A percentile compares a stretch with the other conserved stretches of the same genome.
Evolutionary conservation across 768 basidiomycete genomes (phyloP).

Genomic region (Pleurotus ostreatus): DNA sequence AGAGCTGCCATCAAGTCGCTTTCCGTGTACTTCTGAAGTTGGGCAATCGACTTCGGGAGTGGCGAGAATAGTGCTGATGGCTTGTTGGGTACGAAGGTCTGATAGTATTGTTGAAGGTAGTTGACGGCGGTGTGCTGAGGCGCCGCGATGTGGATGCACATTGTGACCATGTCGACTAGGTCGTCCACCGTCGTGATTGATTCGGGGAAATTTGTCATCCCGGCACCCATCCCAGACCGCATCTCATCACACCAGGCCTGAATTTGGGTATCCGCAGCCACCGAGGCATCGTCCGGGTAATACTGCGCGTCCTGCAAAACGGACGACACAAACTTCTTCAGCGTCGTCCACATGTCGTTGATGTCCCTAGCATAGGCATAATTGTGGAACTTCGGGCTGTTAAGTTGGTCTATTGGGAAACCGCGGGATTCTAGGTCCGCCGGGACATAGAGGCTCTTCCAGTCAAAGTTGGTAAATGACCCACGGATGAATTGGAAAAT

Average conservation of each 20-base stretch:
- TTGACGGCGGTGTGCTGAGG: conserved; percentile 30
- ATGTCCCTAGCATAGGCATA: conserved; percentile 24
- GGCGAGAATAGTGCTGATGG: conserved; percentile 22
- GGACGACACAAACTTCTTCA: conserved; percentile 20
- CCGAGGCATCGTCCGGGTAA: conserved; percentile 16
- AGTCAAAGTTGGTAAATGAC: conserved; percentile 21
- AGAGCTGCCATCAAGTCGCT: conserved; percentile 18
- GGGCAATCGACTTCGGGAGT: conserved; percentile 17
- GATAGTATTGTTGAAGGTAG: conserved; percentile 30
- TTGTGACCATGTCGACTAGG: conserved; percentile 24
- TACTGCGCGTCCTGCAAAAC: conserved; percentile 15
- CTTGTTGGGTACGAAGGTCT: conserved; percentile 27
- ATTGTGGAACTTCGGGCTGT: conserved; percentile 24
- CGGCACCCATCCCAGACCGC: conserved; percentile 17
- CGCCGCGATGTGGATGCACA: conserved; percentile 28
- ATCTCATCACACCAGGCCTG: conserved; percentile 19
- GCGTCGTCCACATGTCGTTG: conserved; percentile 20
- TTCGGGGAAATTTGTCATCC: conserved; percentile 20
- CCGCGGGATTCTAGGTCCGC: conserved; percentile 25
- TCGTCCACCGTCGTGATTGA: conserved; percentile 20
- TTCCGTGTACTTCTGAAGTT: conserved; percentile 18
- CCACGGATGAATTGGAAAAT: conserved; percentile 16
- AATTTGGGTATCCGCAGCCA: conserved; percentile 17
- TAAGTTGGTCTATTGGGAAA: conserved; percentile 21
- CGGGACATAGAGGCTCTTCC: conserved; percentile 20